Percentiles rank a stretch among this genome's conserved stretches.
Conservation (phyloP, 345 rosid species). For the Dimocarpus longan region DNA sequence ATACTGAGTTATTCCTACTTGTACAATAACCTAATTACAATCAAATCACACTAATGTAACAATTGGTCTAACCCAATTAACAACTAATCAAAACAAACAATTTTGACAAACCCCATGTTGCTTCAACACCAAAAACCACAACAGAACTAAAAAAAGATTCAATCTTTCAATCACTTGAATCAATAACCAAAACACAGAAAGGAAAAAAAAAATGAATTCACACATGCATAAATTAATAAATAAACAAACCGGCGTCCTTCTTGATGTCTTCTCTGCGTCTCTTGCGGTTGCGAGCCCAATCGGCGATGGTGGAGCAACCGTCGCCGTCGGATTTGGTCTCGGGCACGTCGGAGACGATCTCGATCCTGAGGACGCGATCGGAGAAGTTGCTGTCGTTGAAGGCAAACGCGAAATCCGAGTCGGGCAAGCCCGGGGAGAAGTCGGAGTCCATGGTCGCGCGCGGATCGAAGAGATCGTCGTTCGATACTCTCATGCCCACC, state of each 20-base stretch:
- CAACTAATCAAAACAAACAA: background rate
- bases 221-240: background rate
- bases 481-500: conserved; percentile 37
- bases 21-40: background rate
- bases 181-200: background rate
- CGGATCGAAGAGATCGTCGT: conserved; percentile 50
- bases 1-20: background rate
- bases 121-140: background rate
- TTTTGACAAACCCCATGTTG: background rate
- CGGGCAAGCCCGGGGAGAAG: conserved; percentile 34
- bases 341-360: conserved; percentile 53
- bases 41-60: background rate
- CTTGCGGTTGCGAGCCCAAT: conserved; percentile 75
- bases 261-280: conserved; percentile 62
- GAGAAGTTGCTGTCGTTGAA: conserved; percentile 81
- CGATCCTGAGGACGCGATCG: conserved; percentile 72
- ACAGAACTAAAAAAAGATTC: background rate
- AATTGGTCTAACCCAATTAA: background rate
- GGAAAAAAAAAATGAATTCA: background rate
- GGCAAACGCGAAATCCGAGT: conserved; percentile 72
- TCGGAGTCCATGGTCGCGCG: conserved; percentile 48
- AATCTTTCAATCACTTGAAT: background rate
- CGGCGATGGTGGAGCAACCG: conserved; percentile 53
- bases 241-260: conserved; percentile 42
- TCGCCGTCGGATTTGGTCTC: conserved; percentile 48